These are phyloP conservation scores for Talaromyces sp. DNA, from an alignment of 2,329 filamentous ascomycete species.

Conservation along the genomic window DNA sequence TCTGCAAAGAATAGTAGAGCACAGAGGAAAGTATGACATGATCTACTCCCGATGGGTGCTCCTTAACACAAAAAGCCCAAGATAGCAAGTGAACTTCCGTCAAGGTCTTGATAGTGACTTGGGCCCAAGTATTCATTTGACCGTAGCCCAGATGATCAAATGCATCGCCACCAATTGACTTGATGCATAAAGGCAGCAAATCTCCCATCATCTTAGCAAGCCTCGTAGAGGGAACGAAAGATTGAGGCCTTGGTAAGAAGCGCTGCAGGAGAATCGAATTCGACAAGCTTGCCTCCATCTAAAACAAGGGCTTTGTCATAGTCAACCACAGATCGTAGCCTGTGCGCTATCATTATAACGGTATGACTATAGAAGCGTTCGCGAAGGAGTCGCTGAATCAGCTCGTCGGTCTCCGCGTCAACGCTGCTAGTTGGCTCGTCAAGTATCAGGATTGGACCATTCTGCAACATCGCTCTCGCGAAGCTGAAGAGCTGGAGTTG, in stretches of 20 bases:
- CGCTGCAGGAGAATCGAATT: neutral
- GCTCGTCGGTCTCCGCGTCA: conserved; percentile 54
- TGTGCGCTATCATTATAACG: conserved; percentile 53
- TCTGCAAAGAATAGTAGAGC: no score
- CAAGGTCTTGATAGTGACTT: no score
- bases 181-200: no score
- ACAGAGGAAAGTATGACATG: no score
- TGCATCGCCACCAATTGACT: no score
- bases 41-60: no score
- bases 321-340: conserved; percentile 45
- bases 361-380: conserved; percentile 54
- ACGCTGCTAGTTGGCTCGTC: conserved; percentile 49
- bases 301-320: conserved; percentile 38
- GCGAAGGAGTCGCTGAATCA: conserved; percentile 56
- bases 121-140: no score
- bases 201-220: neutral
- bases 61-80: no score
- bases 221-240: neutral
- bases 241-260: neutral
- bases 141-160: no score
- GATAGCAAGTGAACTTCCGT: no score
- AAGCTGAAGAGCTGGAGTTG: conserved; percentile 63
- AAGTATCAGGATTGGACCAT: conserved; percentile 41
- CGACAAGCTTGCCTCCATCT: conserved; percentile 24
- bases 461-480: conserved; percentile 54